Percentiles rank a stretch among this genome's conserved stretches.
These are phyloP conservation scores for Mycena albidolilacea DNA, from an alignment of 768 basidiomycete species.

Conservation along the genomic window DNA sequence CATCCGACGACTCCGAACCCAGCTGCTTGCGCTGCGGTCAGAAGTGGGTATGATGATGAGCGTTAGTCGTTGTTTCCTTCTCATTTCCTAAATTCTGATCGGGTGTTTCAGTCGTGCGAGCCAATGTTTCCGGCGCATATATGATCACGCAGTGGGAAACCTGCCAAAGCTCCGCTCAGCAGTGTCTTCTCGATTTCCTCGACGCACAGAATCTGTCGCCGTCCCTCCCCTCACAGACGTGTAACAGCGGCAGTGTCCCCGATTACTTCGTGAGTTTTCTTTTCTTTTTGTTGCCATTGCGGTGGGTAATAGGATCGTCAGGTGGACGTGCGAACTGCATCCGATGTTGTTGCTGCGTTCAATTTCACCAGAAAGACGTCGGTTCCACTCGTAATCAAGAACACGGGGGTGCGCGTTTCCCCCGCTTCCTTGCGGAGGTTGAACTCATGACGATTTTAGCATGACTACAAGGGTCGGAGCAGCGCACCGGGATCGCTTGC, in stretches of 20 bases:
- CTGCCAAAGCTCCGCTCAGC: constrained; percentile 51
- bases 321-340: constrained; percentile 45
- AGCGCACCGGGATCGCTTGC: constrained; percentile 42
- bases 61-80: not conserved
- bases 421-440: not conserved
- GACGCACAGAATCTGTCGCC: constrained; percentile 42
- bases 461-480: constrained; percentile 45
- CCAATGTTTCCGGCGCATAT: constrained; percentile 37
- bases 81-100: not conserved
- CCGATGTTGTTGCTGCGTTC: constrained; percentile 45
- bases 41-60: constrained; percentile 15
- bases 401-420: constrained; percentile 44
- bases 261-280: constrained; percentile 46
- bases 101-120: not conserved
- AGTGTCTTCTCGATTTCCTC: constrained; percentile 49
- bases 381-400: constrained; percentile 47
- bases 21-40: constrained; percentile 10
- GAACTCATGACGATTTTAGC: constrained; percentile 22
- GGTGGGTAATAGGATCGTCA: not conserved
- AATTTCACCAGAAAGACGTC: constrained; percentile 42
- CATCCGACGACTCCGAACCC: not conserved
- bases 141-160: constrained; percentile 56
- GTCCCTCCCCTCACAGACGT: constrained; percentile 40
- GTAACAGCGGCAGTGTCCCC: constrained; percentile 49
- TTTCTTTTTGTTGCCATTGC: not conserved